Evolutionary conservation across 257 asterid genomes (phyloP).

Genomic region (Solanum sejunctum): DNA sequence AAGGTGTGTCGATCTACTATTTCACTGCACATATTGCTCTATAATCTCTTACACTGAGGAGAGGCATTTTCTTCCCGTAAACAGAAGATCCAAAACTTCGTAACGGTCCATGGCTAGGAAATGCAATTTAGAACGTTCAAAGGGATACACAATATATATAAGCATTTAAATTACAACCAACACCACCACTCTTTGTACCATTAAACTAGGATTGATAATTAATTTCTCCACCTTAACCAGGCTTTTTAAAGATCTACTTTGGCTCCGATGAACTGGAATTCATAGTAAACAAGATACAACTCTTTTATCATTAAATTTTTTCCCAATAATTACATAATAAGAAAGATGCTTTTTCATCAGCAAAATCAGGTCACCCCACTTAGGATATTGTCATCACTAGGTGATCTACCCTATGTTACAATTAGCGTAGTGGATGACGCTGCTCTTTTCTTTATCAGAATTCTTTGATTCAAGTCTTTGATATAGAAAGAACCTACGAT

Average conservation of each 20-base stretch:
- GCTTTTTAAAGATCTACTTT: neutral
- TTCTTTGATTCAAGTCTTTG: no score
- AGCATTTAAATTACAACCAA: neutral
- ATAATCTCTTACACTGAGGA: neutral
- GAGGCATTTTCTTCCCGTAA: conserved; percentile 16
- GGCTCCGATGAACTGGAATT: neutral
- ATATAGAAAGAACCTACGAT: no score
- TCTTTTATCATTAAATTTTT: neutral
- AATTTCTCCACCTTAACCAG: neutral
- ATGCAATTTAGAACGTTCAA: neutral
- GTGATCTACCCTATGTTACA: no score
- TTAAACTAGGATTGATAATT: neutral
- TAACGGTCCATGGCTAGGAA: neutral
- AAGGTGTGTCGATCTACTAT: no score
- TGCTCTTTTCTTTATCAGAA: no score
- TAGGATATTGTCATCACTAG: no score
- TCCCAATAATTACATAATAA: neutral
- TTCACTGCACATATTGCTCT: no score
- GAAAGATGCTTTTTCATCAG: neutral
- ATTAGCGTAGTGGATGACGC: no score
- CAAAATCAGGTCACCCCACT: neutral
- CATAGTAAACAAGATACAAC: neutral
- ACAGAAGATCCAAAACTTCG: neutral
- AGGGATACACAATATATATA: neutral
- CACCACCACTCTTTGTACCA: neutral